Base-by-base conservation (phyloP, 2,329 filamentous ascomycete species). In the Stromatinia cepivora region DNA sequence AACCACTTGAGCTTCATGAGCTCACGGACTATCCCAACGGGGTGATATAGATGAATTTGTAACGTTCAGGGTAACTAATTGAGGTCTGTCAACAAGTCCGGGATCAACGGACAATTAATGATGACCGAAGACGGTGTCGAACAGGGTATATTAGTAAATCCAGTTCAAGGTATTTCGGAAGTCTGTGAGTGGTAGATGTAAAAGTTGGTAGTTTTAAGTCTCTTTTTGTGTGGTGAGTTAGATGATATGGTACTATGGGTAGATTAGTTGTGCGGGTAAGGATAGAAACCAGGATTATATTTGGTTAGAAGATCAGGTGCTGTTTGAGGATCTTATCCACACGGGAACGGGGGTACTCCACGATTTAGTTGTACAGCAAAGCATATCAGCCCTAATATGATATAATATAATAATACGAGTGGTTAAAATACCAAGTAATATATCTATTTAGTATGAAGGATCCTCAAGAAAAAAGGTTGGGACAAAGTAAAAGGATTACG, bases 241-340 rank as follows among this genome's bases (percentile, higher is more conserved):
- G n/a, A 56, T 39, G 39, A 69, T 62, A 63, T 69, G 45, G 59
- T 56, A 34, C 11, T 25, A 31, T 48, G 50, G 20, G 42, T 56
- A 58, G 36, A 58, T 39, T 58, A 58, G 36, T 42, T 36, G 56
- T n/a, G 15, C 36, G 58, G 42, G 28, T 62, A 34, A 56, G 53
- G 36, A 28, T 45, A 28, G 36, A 34, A 56, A 67, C 74, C 62
- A 71, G 75, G 73, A 74, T 75, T 52, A 68, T 70, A 72, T 75
- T 75, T 75, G 72, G 75, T 74, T 66, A 71, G 70, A 73, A 76
- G 74, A 76, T 76, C 72, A 71, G 72, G 70, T 70, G 72, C 42
- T 73, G 75, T 77, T 77, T 76, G 75, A 77, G 75, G 75, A 77
- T 77, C 76, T 74, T 71, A 73, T 72, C 73, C 71, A 67, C 36